These are phyloP conservation scores for Acanthamoeba healyi DNA, from an alignment of 208 protist species.

Conservation along the genomic window DNA sequence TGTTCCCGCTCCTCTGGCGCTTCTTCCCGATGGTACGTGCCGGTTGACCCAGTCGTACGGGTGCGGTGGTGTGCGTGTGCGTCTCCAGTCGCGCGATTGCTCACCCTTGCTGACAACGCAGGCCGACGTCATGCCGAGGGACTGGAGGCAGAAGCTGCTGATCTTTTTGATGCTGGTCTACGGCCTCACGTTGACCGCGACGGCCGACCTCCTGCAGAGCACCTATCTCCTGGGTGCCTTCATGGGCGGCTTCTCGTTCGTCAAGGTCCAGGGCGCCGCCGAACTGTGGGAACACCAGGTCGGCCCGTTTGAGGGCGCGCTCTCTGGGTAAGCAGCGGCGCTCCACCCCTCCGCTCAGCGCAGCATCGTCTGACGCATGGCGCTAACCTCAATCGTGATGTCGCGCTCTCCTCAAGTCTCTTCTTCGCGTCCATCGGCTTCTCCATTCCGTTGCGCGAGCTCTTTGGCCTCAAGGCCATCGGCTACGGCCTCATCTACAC, in stretches of 20 bases:
- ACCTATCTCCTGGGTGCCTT: constrained; percentile 74
- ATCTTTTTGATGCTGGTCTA: constrained; percentile 50
- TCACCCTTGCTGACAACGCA: neutral
- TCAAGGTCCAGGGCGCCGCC: neutral
- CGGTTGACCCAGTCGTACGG: no score
- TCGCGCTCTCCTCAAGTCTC: no score
- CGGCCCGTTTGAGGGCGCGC: constrained; percentile 37
- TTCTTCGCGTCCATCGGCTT: constrained; percentile 74
- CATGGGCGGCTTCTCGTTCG: constrained; percentile 69
- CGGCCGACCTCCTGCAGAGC: constrained; percentile 33
- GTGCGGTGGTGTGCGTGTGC: no score
- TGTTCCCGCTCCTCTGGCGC: constrained; percentile 22
- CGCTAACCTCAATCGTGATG: no score
- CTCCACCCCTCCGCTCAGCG: no score
- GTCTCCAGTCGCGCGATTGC: neutral
- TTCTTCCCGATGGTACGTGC: neutral
- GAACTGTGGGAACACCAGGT: constrained; percentile 55
- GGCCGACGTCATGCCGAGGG: neutral
- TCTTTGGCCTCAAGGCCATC: constrained; percentile 34
- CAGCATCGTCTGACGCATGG: no score
- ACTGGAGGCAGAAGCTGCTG: neutral
- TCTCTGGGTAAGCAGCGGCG: neutral
- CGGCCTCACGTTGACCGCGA: constrained; percentile 4
- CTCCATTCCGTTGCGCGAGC: constrained; percentile 59
- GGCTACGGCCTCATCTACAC: constrained; percentile 11